phyloP scores from a whole-genome alignment of 2,329 filamentous ascomycete species.

The Coniochaeta prunicola region DNA sequence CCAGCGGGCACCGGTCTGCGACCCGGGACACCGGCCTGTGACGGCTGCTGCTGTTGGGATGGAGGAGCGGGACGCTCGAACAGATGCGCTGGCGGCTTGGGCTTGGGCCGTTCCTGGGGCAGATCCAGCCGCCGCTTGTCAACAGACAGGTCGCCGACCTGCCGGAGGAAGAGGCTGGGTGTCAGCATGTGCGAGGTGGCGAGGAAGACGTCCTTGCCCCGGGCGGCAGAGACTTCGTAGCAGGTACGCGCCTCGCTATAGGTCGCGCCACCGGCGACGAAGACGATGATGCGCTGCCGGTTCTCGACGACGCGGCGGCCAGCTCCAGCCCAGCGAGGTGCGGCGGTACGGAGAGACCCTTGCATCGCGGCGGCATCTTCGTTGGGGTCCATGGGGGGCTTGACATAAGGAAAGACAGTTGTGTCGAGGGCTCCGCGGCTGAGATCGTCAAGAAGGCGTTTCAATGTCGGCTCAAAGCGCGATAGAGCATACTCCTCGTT shows the following conservation, averaged over 20 bases:
- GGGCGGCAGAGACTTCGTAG: conserved; percentile 72
- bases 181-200: conserved; percentile 89
- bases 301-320: conserved; percentile 70
- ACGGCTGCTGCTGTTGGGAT: conserved; percentile 21
- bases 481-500: conserved; percentile 80
- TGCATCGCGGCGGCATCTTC: conserved; percentile 51
- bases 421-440: conserved; percentile 61
- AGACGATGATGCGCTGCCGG: conserved; percentile 83
- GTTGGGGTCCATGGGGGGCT: conserved; percentile 58
- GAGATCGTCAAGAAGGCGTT: conserved; percentile 73
- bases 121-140: conserved; percentile 72
- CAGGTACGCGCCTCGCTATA: conserved; percentile 85
- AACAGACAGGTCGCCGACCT: conserved; percentile 71
- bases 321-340: conserved; percentile 90
- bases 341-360: conserved; percentile 79
- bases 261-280: conserved; percentile 91
- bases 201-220: conserved; percentile 77
- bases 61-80: conserved; percentile 64
- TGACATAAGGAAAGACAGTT: conserved; percentile 62
- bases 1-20: conserved; percentile 18
- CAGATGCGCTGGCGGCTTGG: conserved; percentile 77
- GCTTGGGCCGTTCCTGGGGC: conserved; percentile 71
- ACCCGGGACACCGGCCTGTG: not conserved
- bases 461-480: conserved; percentile 75
- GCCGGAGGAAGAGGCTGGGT: conserved; percentile 73